Base-by-base conservation (phyloP, 2,329 filamentous ascomycete species). In the Bertia moriformis region DNA sequence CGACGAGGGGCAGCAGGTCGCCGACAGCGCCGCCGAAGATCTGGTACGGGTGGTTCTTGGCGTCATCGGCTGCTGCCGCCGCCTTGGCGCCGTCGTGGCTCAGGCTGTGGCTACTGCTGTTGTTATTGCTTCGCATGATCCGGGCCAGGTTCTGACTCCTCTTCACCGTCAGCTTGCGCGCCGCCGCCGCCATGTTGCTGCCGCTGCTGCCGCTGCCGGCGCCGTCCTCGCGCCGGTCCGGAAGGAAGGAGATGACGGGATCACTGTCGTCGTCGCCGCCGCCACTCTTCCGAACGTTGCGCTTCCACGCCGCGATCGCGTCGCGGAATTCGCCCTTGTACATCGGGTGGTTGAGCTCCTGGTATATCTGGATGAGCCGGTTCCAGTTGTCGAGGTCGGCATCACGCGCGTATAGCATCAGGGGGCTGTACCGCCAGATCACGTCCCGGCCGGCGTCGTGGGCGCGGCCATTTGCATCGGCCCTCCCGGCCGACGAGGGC, bases 131-230 rank as follows among this genome's bases (percentile, higher is more conserved):
- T 24, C 83, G 74, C 38, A 89, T 64, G 37, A 71, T 76, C 49
- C 82, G 79, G 17, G 83, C 84, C 41, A 91, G 62, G 2, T 86
- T 95, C 58, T 94, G 88, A 46, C 85, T 91, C 52, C 88, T 75
- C 66, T 94, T 94, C 39, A 96, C 88, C 0, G 89, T 96, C 44
- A 96, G 62, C 58, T 94, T 94, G 44, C 87, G 74, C 7, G 88
- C 88, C 4, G 84, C 80, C 30, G 74, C 77, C 15, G 83, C 72
- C 42, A 83, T 73, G 24, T 70, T 63, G n/a, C n/a, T n/a, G n/a
- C n/a, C n/a, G n/a, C n/a, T n/a, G n/a, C n/a, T n/a, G n/a, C n/a
- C n/a, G n/a, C n/a, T n/a, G n/a, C n/a, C n/a, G 30, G 73, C 77
- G 49, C 93, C 83, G 39, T 84, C 78, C 51, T 95, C 22, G 22